Evolutionary conservation across 2,329 filamentous ascomycete genomes (phyloP), one percentile per base, ranked within the genome.

Genomic region (Fusarium agapanthi): DNA sequence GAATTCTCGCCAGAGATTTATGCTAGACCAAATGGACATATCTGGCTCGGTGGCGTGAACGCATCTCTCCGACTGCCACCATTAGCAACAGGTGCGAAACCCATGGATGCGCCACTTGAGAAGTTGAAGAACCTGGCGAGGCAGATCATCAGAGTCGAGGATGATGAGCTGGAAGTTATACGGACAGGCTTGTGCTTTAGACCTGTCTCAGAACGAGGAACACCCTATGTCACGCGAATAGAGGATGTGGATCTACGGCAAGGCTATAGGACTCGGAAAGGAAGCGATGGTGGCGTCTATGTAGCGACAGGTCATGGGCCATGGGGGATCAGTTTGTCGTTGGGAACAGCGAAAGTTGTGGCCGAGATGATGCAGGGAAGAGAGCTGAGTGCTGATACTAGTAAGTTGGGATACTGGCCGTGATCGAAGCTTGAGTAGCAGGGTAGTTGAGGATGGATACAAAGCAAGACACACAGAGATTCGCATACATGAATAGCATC

Each of bases 11-110:
- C 92, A 0, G 93, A 95, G 79, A 84, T 93, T 16, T 94, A 93
- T 80, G 89, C 90, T 3, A 85, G 93, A 16, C 76, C 87, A 8
- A 89, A 89, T 14, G 91, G 89, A 2, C 88, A 93, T 62, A 88
- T 95, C 26, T 95, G 93, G 79, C 82, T 95, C 38, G 91, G 91
- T 0, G 93, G 93, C 0, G 79, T 95, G 41, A 95, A 95, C 78
- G 88, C 86, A 40, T 82, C 87, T 0, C 79, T 92, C 9, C 86
- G 88, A 1, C 82, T 95, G 15, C 93, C 93, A 0, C 80, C 84
- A 1, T 60, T 79, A 18, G 74, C 75, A 10, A 76, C 76, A 5
- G 73, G 65, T 1, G 72, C 75, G 6, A 69, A 43, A 7, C 69
- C 75, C 0, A 57, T 74, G 16, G 61, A 66, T 9, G 67, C 68